A percentile compares a stretch with the other conserved stretches of the same genome.
phyloP scores from a whole-genome alignment of 129 eudicot species.

The Arctium lappa region DNA sequence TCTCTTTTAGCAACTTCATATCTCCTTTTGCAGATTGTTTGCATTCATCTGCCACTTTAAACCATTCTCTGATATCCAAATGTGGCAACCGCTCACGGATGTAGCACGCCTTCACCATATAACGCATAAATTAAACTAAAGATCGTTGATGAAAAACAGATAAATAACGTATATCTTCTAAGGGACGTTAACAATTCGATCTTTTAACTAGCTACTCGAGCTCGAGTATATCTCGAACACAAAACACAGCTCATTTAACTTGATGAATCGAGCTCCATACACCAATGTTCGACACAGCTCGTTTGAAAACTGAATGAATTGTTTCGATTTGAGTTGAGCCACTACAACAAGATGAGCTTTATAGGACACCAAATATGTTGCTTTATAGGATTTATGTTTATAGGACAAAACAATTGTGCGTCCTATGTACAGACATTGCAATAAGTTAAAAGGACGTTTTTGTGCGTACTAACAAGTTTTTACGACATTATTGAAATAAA shows the following conservation, averaged over 20 bases:
- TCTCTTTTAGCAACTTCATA: slow-evolving; percentile 37
- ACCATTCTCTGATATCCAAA: slow-evolving; percentile 38
- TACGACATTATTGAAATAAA: background rate
- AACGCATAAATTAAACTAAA: background rate
- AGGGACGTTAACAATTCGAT: background rate
- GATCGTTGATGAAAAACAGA: background rate
- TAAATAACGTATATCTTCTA: background rate
- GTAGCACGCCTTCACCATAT: slow-evolving; percentile 55
- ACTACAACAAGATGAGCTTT: background rate
- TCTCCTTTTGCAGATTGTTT: slow-evolving; percentile 49
- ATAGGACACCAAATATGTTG: background rate
- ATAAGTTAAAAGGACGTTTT: background rate
- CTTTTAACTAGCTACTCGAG: background rate
- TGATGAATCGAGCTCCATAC: background rate
- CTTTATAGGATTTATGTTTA: background rate
- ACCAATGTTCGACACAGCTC: background rate
- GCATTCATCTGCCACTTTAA: slow-evolving; percentile 48
- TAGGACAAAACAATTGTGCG: background rate
- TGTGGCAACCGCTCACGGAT: slow-evolving; percentile 50
- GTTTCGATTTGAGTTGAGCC: background rate
- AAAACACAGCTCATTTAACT: background rate
- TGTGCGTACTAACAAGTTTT: background rate
- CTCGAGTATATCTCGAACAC: background rate
- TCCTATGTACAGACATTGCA: background rate
- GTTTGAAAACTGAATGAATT: background rate